Evolutionary conservation across 2,329 filamentous ascomycete species (phyloP).

Genomic region (Bipolaris victoriae): DNA sequence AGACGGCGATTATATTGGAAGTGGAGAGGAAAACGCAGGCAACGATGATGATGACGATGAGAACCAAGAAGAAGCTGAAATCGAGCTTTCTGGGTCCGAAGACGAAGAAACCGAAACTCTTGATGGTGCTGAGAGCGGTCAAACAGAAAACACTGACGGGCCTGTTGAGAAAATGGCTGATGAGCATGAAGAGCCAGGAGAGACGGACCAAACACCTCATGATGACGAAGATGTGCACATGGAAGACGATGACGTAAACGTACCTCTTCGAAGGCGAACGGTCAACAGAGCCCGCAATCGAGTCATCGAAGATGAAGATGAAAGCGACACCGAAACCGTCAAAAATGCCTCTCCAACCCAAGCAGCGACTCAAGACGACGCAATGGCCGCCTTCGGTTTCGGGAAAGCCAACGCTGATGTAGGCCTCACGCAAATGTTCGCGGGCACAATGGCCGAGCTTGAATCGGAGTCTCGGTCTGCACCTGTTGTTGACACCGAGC

Average conservation of each 20-base stretch:
- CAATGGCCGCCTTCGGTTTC: conserved; percentile 51
- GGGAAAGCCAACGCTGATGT: conserved; percentile 55
- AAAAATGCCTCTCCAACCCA: conserved; percentile 29
- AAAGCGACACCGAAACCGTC: conserved; percentile 33
- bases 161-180: conserved; percentile 52
- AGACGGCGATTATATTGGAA: conserved; percentile 58
- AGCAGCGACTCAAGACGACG: conserved; percentile 35
- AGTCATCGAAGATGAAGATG: conserved; percentile 69
- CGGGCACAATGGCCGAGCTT: conserved; percentile 79
- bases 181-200: conserved; percentile 38
- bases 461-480: conserved; percentile 48
- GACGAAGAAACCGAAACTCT: conserved; percentile 39
- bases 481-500: conserved; percentile 43
- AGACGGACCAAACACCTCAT: conserved; percentile 22
- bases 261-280: conserved; percentile 58
- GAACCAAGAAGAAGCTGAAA: conserved; percentile 36
- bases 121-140: conserved; percentile 24
- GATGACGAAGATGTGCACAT: conserved; percentile 50
- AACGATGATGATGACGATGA: conserved; percentile 49
- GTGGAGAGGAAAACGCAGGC: conserved; percentile 55
- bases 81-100: conserved; percentile 35
- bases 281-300: conserved; percentile 56
- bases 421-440: conserved; percentile 88
- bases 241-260: conserved; percentile 52
- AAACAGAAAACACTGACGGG: conserved; percentile 36